These are phyloP conservation scores for Cavenderia fasciculata DNA, from an alignment of 78 protist genomes.

Conservation along the genomic window DNA sequence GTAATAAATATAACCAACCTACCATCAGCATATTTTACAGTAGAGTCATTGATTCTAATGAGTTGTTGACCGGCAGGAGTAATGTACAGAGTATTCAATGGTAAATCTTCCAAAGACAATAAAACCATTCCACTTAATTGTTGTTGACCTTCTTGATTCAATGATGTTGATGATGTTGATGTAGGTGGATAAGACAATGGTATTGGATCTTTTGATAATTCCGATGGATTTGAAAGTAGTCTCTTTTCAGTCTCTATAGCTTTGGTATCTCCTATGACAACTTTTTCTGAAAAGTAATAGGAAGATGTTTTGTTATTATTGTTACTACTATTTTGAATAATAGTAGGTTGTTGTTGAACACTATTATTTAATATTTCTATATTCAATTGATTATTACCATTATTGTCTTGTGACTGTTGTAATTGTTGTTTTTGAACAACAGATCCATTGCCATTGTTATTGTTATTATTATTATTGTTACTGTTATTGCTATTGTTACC, in stretches of 20 bases:
- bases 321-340: no score
- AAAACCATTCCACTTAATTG: conserved; percentile 58
- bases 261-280: conserved; percentile 4
- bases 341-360: no score
- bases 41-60: conserved; percentile 7
- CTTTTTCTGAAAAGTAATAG: conserved; percentile 18
- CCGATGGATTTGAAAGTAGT: background rate
- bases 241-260: conserved; percentile 12
- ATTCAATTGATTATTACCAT: no score
- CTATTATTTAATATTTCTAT: no score
- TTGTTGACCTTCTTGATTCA: background rate
- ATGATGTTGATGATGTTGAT: background rate
- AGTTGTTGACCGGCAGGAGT: conserved; percentile 33
- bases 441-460: no score
- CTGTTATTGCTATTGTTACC: background rate
- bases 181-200: no score
- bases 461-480: no score
- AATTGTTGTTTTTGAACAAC: no score
- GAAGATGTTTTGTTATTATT: no score
- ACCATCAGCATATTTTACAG: conserved; percentile 36
- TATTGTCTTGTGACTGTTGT: no score
- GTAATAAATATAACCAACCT: background rate
- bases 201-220: conserved; percentile 31
- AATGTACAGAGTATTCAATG: background rate
- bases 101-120: conserved; percentile 30